Conservation (phyloP, 495 filamentous ascomycete species). For the Talaromyces stipitatus region DNA sequence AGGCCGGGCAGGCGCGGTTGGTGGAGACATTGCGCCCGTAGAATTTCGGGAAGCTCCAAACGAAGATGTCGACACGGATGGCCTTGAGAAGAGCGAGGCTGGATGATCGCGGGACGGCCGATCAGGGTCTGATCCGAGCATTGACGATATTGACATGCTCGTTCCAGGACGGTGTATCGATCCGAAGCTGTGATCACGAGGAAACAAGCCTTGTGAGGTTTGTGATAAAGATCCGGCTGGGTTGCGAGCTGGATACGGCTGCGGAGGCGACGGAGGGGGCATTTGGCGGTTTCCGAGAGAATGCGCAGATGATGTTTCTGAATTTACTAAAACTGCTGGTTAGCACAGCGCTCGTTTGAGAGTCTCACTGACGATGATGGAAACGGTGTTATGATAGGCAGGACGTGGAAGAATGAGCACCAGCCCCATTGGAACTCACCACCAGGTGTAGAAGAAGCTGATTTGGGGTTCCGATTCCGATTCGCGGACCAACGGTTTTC, state of each 20-base stretch:
- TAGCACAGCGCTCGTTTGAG: background rate
- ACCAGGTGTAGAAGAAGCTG: background rate
- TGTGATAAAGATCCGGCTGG: slow-evolving; percentile 30
- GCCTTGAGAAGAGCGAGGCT: slow-evolving; percentile 46
- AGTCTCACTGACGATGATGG: background rate
- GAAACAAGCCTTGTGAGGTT: slow-evolving; percentile 36
- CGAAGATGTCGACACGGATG: slow-evolving; percentile 37
- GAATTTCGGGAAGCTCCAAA: slow-evolving; percentile 20
- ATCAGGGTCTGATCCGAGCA: slow-evolving; percentile 61
- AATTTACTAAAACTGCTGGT: background rate
- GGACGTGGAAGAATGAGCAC: background rate
- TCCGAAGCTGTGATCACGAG: slow-evolving; percentile 44
- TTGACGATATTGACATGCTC: slow-evolving; percentile 95
- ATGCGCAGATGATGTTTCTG: slow-evolving; percentile 23
- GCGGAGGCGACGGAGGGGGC: slow-evolving; percentile 53
- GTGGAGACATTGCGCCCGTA: slow-evolving; percentile 38
- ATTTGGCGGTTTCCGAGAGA: slow-evolving; percentile 48
- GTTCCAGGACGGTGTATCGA: slow-evolving; percentile 52
- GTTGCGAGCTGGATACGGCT: slow-evolving; percentile 38
- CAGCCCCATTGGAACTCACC: background rate
- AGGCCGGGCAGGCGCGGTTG: slow-evolving; percentile 32
- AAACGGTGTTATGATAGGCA: background rate
- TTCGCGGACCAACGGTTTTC: slow-evolving; percentile 1
- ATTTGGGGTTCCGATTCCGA: background rate
- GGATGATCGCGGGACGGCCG: slow-evolving; percentile 52